Conservation (phyloP, 345 rosid genomes). For the Eucalyptus dawsonii region DNA sequence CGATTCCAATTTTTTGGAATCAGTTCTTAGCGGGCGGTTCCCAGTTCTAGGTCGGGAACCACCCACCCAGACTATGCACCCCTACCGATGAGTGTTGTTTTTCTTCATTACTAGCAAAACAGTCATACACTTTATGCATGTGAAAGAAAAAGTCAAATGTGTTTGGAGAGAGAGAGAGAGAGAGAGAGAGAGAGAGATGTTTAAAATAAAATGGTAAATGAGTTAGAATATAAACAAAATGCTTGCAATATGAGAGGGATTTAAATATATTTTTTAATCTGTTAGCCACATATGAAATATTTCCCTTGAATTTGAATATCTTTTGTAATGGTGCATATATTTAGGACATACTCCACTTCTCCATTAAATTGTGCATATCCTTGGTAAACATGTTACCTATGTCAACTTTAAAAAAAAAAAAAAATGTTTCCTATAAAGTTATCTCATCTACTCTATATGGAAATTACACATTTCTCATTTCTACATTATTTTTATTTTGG, state of each 20-base stretch:
- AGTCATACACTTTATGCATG: not conserved
- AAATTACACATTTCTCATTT: not conserved
- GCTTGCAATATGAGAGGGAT: not conserved
- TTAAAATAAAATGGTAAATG: not conserved
- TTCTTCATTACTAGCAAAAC: not conserved
- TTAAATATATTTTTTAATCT: not conserved
- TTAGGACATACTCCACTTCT: not conserved
- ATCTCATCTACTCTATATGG: not conserved
- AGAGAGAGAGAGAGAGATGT: not conserved
- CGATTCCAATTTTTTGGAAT: accelerated
- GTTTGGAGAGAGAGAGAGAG: not conserved
- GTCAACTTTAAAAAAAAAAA: no score
- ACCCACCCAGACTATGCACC: no score
- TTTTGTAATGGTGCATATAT: not conserved
- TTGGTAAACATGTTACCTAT: not conserved
- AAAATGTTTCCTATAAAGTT: not conserved
- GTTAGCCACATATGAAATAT: not conserved
- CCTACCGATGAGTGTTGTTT: not conserved
- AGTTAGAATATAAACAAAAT: not conserved
- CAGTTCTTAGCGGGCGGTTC: no score
- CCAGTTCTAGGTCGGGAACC: no score
- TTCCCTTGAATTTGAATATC: not conserved
- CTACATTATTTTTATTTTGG: not conserved
- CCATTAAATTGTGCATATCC: not conserved
- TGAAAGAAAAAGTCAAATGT: not conserved